Evolutionary conservation across 805 yeast species (phyloP), one percentile per base, ranked within the genome.

Genomic region (Candida orba): DNA sequence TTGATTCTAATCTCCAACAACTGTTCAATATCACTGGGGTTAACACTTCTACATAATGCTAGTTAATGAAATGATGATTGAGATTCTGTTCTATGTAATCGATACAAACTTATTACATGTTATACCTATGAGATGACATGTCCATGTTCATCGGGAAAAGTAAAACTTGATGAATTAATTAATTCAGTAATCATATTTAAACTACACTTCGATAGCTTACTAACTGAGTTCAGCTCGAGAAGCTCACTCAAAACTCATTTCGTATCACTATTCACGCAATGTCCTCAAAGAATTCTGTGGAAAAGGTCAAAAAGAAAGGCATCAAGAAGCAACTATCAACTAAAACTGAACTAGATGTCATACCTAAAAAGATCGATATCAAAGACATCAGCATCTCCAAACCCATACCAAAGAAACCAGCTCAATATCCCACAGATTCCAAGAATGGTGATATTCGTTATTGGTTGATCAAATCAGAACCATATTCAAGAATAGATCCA

Each of bases 381-480:
- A 9, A 13, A 14, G 32, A 41, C 12, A 6, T 18, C 6, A 24
- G 5, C 22, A 37, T 44, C 8, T 8, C 3, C 1, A 54, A 47
- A 34, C 71, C 71, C 12, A 27, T 20, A 4, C 64, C 67, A 6
- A 57, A 56, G 29, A 64, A 57, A 37, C 66, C 68, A 13, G 64
- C 72, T 14, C 52, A 54, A 23, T 66, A 52, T 43, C 51, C 53
- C 9, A 50, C 44, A 3, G 67, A 66, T 35, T 30, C 53, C 1
- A 25, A 46, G 6, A 55, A 56, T 32, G 41, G 52, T 9, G 56
- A 57, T 24, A 53, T 54, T 8, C 55, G 73, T 36, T 73, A 66
- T 54, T 77, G 82, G 82, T 64, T 77, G 4, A 63, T 77, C 36
- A 77, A 77, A 51, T 73, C 80, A 2, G 83, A 78, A 55, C 82